These are phyloP conservation scores for Jasminum sambac DNA, from an alignment of 257 asterid genomes.

Conservation along the genomic window DNA sequence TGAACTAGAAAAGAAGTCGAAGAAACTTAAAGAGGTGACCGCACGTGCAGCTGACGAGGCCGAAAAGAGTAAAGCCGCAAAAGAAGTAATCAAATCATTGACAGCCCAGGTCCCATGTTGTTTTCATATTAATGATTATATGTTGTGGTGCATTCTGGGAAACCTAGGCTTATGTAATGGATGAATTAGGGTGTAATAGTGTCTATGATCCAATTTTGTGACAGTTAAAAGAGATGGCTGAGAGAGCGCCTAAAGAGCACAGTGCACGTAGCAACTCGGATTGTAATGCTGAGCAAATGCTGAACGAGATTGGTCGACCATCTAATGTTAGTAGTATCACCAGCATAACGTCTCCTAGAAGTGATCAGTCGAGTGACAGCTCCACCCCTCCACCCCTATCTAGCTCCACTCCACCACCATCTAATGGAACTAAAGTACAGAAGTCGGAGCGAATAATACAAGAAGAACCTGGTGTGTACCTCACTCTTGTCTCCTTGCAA, in stretches of 20 bases:
- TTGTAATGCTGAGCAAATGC: slow-evolving; percentile 27
- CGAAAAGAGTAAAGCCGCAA: slow-evolving; percentile 68
- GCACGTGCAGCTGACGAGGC: slow-evolving; percentile 67
- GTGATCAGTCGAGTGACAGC: slow-evolving; percentile 40
- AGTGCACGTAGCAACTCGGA: slow-evolving; percentile 31
- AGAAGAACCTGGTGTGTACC: slow-evolving; percentile 82
- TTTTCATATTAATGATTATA: neutral
- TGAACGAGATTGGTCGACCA: slow-evolving; percentile 28
- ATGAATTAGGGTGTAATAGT: slow-evolving; percentile 11
- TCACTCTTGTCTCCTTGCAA: slow-evolving; percentile 56
- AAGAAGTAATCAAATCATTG: slow-evolving; percentile 71
- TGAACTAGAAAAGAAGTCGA: slow-evolving; percentile 61
- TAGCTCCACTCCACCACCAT: slow-evolving; percentile 27
- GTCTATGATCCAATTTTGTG: slow-evolving; percentile 5
- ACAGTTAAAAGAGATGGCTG: slow-evolving; percentile 77
- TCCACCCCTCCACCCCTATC: slow-evolving; percentile 32
- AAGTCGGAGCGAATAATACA: slow-evolving; percentile 59
- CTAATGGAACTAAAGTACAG: slow-evolving; percentile 47
- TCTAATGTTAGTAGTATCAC: slow-evolving; percentile 44
- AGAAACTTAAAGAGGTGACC: slow-evolving; percentile 57
- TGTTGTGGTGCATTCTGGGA: neutral
- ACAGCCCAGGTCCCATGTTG: slow-evolving; percentile 61
- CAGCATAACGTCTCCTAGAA: slow-evolving; percentile 36
- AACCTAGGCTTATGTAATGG: neutral
- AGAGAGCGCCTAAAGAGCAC: slow-evolving; percentile 42